These are phyloP conservation scores for Tetragonia tetragonoides DNA, from an alignment of 148 eudicot species.

Conservation along the genomic window DNA sequence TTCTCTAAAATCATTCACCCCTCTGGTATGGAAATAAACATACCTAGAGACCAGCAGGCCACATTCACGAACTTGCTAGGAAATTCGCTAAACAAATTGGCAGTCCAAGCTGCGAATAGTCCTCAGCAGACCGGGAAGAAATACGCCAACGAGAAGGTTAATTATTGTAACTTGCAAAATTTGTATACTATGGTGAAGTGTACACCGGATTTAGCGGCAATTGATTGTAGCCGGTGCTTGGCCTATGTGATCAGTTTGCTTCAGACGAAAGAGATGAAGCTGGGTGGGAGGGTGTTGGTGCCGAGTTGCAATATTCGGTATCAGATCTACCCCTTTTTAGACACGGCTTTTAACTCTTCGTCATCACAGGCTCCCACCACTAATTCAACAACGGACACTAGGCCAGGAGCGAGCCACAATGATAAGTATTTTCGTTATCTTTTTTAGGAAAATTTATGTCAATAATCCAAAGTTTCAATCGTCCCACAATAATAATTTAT, in stretches of 20 bases:
- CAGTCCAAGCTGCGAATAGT: constrained; percentile 10
- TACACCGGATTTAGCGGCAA: constrained; percentile 18
- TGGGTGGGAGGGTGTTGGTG: constrained; percentile 19
- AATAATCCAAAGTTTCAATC: too few species aligned
- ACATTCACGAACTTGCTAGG: background rate
- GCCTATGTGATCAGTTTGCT: background rate
- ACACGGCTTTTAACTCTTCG: background rate
- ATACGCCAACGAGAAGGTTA: background rate
- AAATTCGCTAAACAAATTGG: background rate
- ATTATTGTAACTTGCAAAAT: background rate
- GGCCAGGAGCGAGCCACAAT: background rate
- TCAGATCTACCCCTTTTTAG: constrained; percentile 26
- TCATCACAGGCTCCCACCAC: background rate
- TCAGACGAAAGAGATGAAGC: background rate
- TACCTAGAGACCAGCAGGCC: constrained; percentile 6
- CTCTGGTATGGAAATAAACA: too few species aligned
- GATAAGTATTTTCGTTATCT: background rate
- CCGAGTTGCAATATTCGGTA: constrained; percentile 34
- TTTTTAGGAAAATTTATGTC: too few species aligned
- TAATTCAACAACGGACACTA: background rate
- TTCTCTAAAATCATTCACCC: too few species aligned
- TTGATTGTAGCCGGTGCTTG: constrained; percentile 24
- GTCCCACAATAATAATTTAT: too few species aligned
- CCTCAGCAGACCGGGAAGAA: background rate
- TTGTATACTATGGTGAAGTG: constrained; percentile 23